Base-by-base conservation (phyloP, 495 filamentous ascomycete genomes). In the Penicillium samsonianum region DNA sequence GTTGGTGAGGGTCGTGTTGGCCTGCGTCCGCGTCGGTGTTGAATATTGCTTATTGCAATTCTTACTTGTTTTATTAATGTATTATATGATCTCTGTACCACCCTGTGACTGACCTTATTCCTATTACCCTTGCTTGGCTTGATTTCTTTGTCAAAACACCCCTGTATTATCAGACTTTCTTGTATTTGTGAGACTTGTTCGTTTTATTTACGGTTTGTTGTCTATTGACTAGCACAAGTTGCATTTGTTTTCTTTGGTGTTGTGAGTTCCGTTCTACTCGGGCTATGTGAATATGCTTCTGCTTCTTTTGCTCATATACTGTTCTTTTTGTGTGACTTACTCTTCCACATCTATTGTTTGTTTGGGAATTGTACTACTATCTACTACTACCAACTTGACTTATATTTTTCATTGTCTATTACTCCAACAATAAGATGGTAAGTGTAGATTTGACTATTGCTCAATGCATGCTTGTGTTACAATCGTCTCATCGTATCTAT, bases 1-100 rank as follows among this genome's bases (percentile, higher is more conserved):
- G 67, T 85, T 9, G 79, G 78, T 20, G 83, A 87, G 17, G 86
- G 87, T 16, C 76, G 87, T 28, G 71, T 89, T 10, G 69, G 65
- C n/a, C 60, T 74, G 22, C 68, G 65, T 67, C 72, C 70, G 63
- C 77, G 65, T 62, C 78, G 63, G 72, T 70, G 65, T 73, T 73
- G 49, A 64, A 61, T 45, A 46, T 50, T 46, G 17, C 46, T 19
- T 22, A 31, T 33, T 38, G 38, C 38, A 20, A 61, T 52, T 50
- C 3, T 19, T n/a, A 53, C 40, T 17, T 4, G 44, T 28, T 31
- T 37, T 30, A 23, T 63, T 51, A 31, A 45, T 61, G 62, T 68
- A 70, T 51, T 60, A 60, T 71, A 69, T 55, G 63, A 63, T 61
- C 50, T 60, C 38, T 58, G 52, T 54, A 33, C 25, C 40, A 55